A percentile compares a stretch with the other conserved stretches of the same genome.
Conservation (phyloP, 2,329 filamentous ascomycete species). For the Paracoccidioides lutzii region DNA sequence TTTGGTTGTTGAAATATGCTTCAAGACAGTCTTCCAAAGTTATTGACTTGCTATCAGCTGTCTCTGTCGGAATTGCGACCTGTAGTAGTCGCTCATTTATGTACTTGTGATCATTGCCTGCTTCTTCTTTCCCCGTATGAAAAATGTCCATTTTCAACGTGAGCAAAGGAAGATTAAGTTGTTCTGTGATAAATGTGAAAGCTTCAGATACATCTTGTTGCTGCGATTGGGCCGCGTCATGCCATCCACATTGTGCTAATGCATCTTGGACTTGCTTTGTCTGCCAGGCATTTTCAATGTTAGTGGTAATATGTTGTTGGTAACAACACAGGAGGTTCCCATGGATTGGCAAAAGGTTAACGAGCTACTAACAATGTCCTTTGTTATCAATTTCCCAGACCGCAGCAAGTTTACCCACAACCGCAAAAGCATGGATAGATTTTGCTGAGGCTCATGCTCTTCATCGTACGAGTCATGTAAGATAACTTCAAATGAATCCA, state of each 20-base stretch:
- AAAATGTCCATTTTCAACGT: slow-evolving; percentile 91
- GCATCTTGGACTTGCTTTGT: slow-evolving; percentile 72
- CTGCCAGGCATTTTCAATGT: slow-evolving; percentile 29
- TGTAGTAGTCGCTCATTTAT: slow-evolving; percentile 85
- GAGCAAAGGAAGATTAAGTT: slow-evolving; percentile 71
- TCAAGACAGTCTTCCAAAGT: slow-evolving; percentile 86
- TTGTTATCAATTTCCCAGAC: slow-evolving; percentile 69
- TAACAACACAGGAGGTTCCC: neutral
- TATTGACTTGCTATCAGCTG: slow-evolving; percentile 52
- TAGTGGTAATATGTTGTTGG: neutral
- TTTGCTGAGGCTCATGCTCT: slow-evolving; percentile 56
- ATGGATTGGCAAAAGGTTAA: neutral
- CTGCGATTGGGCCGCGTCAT: slow-evolving; percentile 58
- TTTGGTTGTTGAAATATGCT: slow-evolving; percentile 85
- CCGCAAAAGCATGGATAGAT: slow-evolving; percentile 63
- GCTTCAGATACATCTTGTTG: slow-evolving; percentile 96
- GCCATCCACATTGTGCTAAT: slow-evolving; percentile 76
- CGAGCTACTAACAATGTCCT: slow-evolving; percentile 54
- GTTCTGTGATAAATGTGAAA: slow-evolving; percentile 87
- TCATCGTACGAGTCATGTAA: slow-evolving; percentile 67
- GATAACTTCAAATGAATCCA: slow-evolving; percentile 88
- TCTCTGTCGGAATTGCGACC: slow-evolving; percentile 70
- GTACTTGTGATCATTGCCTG: slow-evolving; percentile 83
- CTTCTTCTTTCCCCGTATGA: slow-evolving; percentile 72
- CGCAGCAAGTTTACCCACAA: slow-evolving; percentile 91